phyloP scores from a whole-genome alignment of 768 basidiomycete genomes.

The Aureoboletus auriporus region DNA sequence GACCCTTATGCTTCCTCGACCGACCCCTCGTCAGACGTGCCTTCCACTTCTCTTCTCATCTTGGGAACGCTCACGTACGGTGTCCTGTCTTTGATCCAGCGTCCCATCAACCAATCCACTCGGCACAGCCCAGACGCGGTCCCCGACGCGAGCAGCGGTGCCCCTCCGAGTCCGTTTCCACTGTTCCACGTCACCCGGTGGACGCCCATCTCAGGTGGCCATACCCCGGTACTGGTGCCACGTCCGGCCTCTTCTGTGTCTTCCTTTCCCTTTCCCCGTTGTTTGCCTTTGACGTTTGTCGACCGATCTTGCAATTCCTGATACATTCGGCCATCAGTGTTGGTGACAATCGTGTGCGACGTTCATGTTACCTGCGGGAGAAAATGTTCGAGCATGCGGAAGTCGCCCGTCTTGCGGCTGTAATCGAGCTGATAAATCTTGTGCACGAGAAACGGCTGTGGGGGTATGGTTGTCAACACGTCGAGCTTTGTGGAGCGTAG shows the following conservation, averaged over 20 bases:
- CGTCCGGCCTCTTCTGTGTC: conserved; percentile 12
- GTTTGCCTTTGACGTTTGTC: conserved; percentile 33
- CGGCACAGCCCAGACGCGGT: conserved; percentile 84
- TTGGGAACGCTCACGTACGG: conserved; percentile 63
- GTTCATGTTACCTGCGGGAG: conserved; percentile 55
- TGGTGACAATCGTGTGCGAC: neutral
- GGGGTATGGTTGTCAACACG: neutral
- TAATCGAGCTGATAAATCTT: conserved; percentile 88
- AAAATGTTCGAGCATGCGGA: conserved; percentile 86
- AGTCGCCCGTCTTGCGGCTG: conserved; percentile 68
- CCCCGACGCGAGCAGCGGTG: conserved; percentile 66
- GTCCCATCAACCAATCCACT: conserved; percentile 76
- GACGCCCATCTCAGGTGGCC: conserved; percentile 76
- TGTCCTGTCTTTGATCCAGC: conserved; percentile 62
- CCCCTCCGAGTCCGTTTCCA: conserved; percentile 59
- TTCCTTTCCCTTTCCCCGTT: conserved; percentile 22
- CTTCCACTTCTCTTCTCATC: conserved; percentile 56
- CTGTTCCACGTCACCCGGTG: conserved; percentile 82
- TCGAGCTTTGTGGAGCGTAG: neutral
- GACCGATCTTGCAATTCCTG: conserved; percentile 46
- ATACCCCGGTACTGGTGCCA: conserved; percentile 55
- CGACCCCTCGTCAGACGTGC: conserved; percentile 35
- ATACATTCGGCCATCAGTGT: neutral
- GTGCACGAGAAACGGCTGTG: conserved; percentile 71
- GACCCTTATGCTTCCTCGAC: conserved; percentile 18